These are phyloP conservation scores for Sordariomycetes sp. DNA, from an alignment of 2,329 filamentous ascomycete species.

Conservation along the genomic window DNA sequence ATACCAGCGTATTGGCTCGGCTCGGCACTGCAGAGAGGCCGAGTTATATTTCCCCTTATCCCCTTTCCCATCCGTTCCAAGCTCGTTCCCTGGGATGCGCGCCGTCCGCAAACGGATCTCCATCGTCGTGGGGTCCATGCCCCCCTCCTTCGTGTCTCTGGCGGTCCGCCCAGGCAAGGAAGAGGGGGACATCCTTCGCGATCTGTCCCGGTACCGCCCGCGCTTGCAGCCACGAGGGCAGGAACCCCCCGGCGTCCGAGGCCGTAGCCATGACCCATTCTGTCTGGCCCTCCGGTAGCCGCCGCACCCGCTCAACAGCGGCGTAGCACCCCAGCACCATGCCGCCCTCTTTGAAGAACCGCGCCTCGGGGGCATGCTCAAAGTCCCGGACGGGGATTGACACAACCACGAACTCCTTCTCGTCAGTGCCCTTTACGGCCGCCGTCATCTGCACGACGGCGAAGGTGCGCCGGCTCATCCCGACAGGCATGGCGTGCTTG, in stretches of 20 bases:
- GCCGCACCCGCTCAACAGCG: constrained; percentile 51
- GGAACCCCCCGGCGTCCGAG: constrained; percentile 55
- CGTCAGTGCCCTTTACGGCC: constrained; percentile 18
- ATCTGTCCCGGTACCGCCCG: constrained; percentile 50
- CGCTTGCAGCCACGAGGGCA: constrained; percentile 59
- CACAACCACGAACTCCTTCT: constrained; percentile 42
- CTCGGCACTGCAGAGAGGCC: not conserved
- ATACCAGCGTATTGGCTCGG: too few relatives aligned
- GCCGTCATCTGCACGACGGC: constrained; percentile 53
- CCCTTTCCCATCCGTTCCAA: not conserved
- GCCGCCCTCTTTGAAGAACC: constrained; percentile 45
- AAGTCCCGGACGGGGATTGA: constrained; percentile 37
- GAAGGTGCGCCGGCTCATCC: constrained; percentile 56
- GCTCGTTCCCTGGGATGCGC: not conserved
- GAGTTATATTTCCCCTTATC: not conserved
- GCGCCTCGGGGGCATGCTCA: constrained; percentile 43
- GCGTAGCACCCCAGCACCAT: constrained; percentile 50
- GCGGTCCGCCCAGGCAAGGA: constrained; percentile 48
- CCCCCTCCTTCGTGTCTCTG: constrained; percentile 20
- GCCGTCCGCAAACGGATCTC: not conserved
- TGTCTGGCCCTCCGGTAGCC: constrained; percentile 32
- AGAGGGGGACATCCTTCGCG: constrained; percentile 61
- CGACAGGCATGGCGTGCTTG: constrained; percentile 49
- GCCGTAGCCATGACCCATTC: constrained; percentile 74
- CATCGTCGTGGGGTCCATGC: not conserved